Percentiles rank a stretch among this genome's conserved stretches.
These are phyloP conservation scores for Talaromyces adpressus DNA, from an alignment of 495 filamentous ascomycete species.

Conservation along the genomic window DNA sequence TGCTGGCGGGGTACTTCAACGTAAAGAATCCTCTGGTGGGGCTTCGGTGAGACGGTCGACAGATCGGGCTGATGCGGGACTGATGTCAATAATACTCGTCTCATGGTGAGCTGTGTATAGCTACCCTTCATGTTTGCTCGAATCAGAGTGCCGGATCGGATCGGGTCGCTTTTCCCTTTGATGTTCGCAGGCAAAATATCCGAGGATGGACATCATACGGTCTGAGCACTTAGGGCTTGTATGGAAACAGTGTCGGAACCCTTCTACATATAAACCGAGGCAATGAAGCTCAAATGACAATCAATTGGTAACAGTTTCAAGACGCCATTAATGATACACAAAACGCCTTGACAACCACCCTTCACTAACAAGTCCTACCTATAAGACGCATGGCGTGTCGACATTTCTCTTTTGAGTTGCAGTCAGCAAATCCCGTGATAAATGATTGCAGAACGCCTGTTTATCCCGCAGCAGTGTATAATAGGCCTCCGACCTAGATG, in stretches of 20 bases:
- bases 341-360: not conserved
- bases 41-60: conserved; percentile 22
- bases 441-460: not conserved
- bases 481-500: not conserved
- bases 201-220: not conserved
- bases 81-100: conserved; percentile 35
- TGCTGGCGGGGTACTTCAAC: conserved; percentile 9
- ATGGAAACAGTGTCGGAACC: not conserved
- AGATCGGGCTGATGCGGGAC: conserved; percentile 43
- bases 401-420: not conserved
- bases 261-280: not conserved
- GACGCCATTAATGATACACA: not conserved
- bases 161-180: not conserved
- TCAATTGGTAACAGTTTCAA: not conserved
- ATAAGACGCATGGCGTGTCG: not conserved
- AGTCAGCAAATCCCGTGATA: not conserved
- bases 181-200: not conserved
- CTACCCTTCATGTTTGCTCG: not conserved
- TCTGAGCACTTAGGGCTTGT: not conserved
- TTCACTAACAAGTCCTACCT: not conserved
- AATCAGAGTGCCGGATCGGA: not conserved
- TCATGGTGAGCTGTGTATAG: conserved; percentile 8
- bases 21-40: conserved; percentile 23
- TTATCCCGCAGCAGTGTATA: not conserved
- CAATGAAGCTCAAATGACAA: not conserved